Evolutionary conservation across 2,329 filamentous ascomycete genomes (phyloP).

Genomic region (Neonectria sp.): DNA sequence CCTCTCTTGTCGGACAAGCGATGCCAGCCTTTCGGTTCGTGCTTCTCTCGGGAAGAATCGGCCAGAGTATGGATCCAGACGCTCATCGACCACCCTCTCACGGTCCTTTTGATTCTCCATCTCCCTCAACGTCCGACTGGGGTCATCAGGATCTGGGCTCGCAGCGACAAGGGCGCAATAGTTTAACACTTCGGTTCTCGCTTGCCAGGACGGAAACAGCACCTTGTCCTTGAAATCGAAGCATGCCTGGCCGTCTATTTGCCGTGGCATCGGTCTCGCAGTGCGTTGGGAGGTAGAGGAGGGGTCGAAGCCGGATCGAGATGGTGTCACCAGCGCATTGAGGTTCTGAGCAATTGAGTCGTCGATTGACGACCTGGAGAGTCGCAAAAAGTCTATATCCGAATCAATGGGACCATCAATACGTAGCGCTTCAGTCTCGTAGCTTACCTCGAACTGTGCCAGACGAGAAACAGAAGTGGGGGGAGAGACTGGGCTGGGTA

Average conservation of each 20-base stretch:
- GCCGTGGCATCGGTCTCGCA: constrained; percentile 63
- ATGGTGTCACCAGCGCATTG: constrained; percentile 87
- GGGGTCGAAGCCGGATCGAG: constrained; percentile 82
- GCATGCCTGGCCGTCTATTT: constrained; percentile 76
- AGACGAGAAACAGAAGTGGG: constrained; percentile 85
- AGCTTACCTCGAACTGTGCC: constrained; percentile 75
- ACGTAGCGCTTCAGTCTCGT: not conserved
- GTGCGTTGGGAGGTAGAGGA: constrained; percentile 78
- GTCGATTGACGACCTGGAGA: constrained; percentile 88
- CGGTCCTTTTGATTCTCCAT: constrained; percentile 79
- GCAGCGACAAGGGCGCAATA: constrained; percentile 94
- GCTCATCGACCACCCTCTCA: constrained; percentile 85
- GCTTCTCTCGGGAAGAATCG: constrained; percentile 86
- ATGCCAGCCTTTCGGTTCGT: constrained; percentile 84
- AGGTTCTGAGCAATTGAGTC: constrained; percentile 95
- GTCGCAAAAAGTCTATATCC: constrained; percentile 85
- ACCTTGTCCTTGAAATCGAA: constrained; percentile 81
- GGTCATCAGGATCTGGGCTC: constrained; percentile 88
- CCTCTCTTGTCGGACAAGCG: constrained; percentile 80
- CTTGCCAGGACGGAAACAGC: constrained; percentile 91
- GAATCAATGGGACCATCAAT: constrained; percentile 28
- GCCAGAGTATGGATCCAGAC: constrained; percentile 91
- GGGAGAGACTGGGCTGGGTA: constrained; percentile 71
- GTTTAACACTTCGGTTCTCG: constrained; percentile 84
- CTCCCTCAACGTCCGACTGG: constrained; percentile 79